A percentile compares a stretch with the other conserved stretches of the same genome.
Conservation (phyloP, 1,284 basidiomycete genomes). For the Tilletia horrida region DNA sequence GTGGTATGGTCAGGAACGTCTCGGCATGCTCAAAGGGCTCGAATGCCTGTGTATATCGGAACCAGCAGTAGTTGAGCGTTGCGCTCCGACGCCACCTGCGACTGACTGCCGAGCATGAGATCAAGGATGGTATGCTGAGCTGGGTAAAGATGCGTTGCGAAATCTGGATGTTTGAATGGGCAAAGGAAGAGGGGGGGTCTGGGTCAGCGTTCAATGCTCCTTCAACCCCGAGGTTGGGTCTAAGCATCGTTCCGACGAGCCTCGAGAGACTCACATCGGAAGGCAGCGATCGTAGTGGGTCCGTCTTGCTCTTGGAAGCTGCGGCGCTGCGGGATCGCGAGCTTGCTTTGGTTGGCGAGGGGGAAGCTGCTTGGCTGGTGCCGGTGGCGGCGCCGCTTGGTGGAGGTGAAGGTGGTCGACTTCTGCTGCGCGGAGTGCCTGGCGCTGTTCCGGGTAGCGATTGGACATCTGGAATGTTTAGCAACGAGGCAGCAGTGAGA, state of each 20-base stretch:
- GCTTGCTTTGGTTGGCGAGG: background rate
- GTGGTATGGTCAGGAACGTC: background rate
- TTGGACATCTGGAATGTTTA: background rate
- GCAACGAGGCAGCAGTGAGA: background rate
- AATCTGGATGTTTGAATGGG: conserved; percentile 24
- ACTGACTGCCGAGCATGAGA: conserved; percentile 38
- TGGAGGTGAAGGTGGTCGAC: background rate
- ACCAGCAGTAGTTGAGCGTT: conserved; percentile 50
- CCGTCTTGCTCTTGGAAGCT: conserved; percentile 32
- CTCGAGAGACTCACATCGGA: conserved; percentile 26
- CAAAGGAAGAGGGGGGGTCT: background rate
- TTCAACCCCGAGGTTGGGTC: no score
- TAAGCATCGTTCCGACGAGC: no score
- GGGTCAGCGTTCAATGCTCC: no score
- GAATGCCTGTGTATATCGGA: conserved; percentile 29
- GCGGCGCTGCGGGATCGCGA: background rate
- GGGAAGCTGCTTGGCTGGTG: no score
- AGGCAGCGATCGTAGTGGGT: conserved; percentile 38
- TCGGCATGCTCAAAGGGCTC: conserved; percentile 1
- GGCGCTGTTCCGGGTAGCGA: conserved; percentile 7
- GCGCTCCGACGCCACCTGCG: conserved; percentile 44
- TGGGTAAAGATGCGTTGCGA: conserved; percentile 51
- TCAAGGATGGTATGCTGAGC: conserved; percentile 33
- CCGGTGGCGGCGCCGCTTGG: background rate
- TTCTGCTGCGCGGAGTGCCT: background rate